A percentile compares a stretch with the other conserved stretches of the same genome.
Conservation (phyloP, 2,329 filamentous ascomycete species). For the Ophiostoma ips region DNA sequence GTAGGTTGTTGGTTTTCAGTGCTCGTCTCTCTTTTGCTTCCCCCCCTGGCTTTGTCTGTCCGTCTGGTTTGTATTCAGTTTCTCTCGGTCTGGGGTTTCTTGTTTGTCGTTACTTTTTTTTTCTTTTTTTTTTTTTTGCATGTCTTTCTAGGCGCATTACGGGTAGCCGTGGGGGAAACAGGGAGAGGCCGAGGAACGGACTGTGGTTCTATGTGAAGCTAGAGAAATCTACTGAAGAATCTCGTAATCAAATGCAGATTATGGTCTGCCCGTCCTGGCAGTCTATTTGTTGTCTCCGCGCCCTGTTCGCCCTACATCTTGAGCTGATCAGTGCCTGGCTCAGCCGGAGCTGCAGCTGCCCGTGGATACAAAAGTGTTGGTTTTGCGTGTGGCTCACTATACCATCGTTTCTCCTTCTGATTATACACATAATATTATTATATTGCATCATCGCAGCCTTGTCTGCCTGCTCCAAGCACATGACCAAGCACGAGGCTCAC, state of each 20-base stretch:
- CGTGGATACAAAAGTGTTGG: constrained; percentile 4
- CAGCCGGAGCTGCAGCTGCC: too few relatives aligned
- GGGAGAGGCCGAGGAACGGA: not conserved
- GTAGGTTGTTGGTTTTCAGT: constrained; percentile 18
- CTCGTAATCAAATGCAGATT: too few relatives aligned
- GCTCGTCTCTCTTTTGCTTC: not conserved
- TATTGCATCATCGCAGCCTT: too few relatives aligned
- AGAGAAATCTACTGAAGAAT: too few relatives aligned
- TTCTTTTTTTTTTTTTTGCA: not conserved
- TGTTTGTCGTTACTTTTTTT: not conserved
- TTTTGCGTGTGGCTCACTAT: not conserved
- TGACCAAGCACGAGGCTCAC: too few relatives aligned
- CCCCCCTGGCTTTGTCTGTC: not conserved
- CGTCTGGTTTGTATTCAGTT: not conserved
- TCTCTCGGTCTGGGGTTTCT: not conserved
- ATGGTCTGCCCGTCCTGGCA: too few relatives aligned
- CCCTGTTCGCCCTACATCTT: too few relatives aligned
- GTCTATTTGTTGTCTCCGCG: too few relatives aligned
- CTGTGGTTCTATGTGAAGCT: too few relatives aligned
- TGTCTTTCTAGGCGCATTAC: constrained; percentile 2
- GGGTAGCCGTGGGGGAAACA: constrained; percentile 1
- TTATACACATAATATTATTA: too few relatives aligned
- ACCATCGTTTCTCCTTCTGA: not conserved
- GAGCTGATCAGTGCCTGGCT: too few relatives aligned
- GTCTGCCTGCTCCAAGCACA: too few relatives aligned